phyloP scores from a whole-genome alignment of 1,284 basidiomycete genomes.

The Uromyces viciae-fabae region DNA sequence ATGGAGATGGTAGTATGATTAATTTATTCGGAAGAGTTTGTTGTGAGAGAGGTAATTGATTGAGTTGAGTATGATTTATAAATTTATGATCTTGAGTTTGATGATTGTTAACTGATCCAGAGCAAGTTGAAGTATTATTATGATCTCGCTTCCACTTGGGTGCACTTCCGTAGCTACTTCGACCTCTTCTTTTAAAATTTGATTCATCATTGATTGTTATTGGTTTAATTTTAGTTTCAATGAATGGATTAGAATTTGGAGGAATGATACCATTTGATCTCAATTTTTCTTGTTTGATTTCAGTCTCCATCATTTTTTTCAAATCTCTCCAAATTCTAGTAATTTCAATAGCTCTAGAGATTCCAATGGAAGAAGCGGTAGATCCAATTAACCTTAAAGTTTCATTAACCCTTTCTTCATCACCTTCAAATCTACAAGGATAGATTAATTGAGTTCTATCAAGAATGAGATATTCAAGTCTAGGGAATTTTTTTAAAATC shows the following conservation, averaged over 20 bases:
- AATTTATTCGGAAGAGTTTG: constrained; percentile 20
- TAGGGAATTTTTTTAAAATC: neutral
- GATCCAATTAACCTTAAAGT: neutral
- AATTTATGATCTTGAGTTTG: neutral
- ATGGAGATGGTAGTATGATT: neutral
- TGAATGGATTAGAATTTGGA: neutral
- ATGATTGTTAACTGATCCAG: neutral
- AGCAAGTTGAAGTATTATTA: neutral
- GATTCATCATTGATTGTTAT: neutral
- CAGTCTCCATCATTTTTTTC: neutral
- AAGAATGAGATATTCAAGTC: constrained; percentile 10
- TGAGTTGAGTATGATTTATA: too few relatives aligned
- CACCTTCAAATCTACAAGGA: constrained; percentile 19
- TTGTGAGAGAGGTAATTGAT: neutral
- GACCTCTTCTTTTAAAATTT: neutral
- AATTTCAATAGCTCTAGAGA: constrained; percentile 2
- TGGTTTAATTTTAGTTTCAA: neutral
- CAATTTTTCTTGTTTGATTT: neutral
- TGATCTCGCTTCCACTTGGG: neutral
- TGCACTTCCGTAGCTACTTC: constrained; percentile 37
- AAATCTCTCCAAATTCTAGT: neutral
- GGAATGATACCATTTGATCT: neutral
- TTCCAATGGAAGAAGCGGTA: constrained; percentile 7
- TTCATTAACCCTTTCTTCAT: constrained; percentile 32
- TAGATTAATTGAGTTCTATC: constrained; percentile 25